These are phyloP conservation scores for Fusarium kyushuense DNA, from an alignment of 2,329 filamentous ascomycete genomes.

Conservation along the genomic window DNA sequence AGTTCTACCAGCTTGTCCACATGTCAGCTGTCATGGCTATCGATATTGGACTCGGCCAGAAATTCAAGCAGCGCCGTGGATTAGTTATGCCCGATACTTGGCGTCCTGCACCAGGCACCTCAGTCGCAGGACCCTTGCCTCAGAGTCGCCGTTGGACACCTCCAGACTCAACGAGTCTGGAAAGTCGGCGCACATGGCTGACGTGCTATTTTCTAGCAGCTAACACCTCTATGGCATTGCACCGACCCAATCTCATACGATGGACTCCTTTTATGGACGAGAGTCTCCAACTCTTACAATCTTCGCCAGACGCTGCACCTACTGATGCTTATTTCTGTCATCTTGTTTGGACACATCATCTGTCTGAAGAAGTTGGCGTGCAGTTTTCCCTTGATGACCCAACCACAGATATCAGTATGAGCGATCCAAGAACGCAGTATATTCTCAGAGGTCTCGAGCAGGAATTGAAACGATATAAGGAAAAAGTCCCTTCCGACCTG, in stretches of 20 bases:
- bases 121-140: conserved; percentile 40
- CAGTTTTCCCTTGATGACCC: conserved; percentile 77
- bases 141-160: conserved; percentile 52
- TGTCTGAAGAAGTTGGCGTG: conserved; percentile 75
- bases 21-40: conserved; percentile 85
- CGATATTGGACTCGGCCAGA: conserved; percentile 79
- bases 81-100: conserved; percentile 48
- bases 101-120: conserved; percentile 50
- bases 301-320: conserved; percentile 65
- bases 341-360: conserved; percentile 68
- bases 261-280: conserved; percentile 72
- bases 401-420: conserved; percentile 64
- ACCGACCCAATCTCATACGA: conserved; percentile 69
- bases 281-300: conserved; percentile 67
- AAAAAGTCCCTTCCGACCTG: conserved; percentile 63
- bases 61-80: conserved; percentile 37
- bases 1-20: conserved; percentile 90
- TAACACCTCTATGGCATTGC: conserved; percentile 71
- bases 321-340: conserved; percentile 70
- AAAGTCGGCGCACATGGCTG: conserved; percentile 69
- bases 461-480: conserved; percentile 71
- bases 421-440: conserved; percentile 73
- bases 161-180: conserved; percentile 66
- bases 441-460: conserved; percentile 74
- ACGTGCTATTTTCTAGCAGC: conserved; percentile 69